Evolutionary conservation across 495 filamentous ascomycete species (phyloP).

Genomic region (Daldinia decipiens): DNA sequence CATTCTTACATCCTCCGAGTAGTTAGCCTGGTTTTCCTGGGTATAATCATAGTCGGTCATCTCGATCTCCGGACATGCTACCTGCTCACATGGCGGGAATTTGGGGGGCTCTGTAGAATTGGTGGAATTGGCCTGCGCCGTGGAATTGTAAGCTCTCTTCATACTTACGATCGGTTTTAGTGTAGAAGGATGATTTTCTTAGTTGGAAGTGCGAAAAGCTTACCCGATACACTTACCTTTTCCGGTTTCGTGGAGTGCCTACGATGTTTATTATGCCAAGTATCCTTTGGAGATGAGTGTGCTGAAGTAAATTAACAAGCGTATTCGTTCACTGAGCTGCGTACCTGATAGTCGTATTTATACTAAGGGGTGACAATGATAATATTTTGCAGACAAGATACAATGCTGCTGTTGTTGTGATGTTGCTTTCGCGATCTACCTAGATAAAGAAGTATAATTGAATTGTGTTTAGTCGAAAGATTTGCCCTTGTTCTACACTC

Average conservation of each 20-base stretch:
- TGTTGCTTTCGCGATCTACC: not conserved
- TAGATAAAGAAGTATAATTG: not conserved
- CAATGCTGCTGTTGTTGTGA: not conserved
- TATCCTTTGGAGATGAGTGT: not conserved
- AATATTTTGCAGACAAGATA: not conserved
- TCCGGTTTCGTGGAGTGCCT: too few relatives aligned
- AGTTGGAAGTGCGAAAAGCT: too few relatives aligned
- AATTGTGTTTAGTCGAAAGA: not conserved
- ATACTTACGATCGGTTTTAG: too few relatives aligned
- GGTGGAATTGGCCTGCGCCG: too few relatives aligned
- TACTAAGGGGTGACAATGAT: not conserved
- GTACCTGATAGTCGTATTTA: not conserved
- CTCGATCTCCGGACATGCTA: not conserved
- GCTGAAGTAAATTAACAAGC: not conserved
- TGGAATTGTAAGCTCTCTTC: too few relatives aligned
- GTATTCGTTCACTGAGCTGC: too few relatives aligned
- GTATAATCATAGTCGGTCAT: conserved; percentile 1
- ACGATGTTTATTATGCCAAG: not conserved
- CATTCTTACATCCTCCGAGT: not conserved
- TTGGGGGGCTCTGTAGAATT: not conserved
- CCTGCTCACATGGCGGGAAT: not conserved
- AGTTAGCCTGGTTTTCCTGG: not conserved
- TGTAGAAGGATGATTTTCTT: too few relatives aligned
- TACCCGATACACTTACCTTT: too few relatives aligned
- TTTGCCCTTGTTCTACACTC: not conserved